Conservation (phyloP, 768 basidiomycete genomes). For the Megacollybia marginata region DNA sequence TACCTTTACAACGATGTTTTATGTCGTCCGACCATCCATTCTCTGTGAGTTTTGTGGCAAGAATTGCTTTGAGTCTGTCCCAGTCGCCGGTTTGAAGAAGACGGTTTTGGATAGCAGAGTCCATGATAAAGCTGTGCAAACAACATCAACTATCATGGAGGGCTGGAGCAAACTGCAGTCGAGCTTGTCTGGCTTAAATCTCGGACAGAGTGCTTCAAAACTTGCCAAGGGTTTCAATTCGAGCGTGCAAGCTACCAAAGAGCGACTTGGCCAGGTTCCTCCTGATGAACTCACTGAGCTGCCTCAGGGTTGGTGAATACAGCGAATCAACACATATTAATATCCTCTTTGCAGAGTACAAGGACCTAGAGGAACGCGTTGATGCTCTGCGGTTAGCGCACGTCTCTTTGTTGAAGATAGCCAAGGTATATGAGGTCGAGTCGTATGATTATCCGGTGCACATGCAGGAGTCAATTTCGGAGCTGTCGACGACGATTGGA, state of each 20-base stretch:
- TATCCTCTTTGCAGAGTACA: conserved; percentile 66
- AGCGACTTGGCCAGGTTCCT: conserved; percentile 83
- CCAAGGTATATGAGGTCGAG: conserved; percentile 64
- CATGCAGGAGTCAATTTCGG: conserved; percentile 74
- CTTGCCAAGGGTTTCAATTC: conserved; percentile 74
- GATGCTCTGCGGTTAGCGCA: conserved; percentile 85
- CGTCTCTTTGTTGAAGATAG: conserved; percentile 65
- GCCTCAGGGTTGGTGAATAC: conserved; percentile 53
- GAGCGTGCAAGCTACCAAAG: conserved; percentile 79
- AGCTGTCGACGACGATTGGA: conserved; percentile 64
- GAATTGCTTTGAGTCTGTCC: neutral
- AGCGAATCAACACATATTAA: neutral
- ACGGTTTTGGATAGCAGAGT: neutral
- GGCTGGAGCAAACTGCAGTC: conserved; percentile 66
- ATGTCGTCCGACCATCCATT: neutral
- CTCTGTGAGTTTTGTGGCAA: neutral
- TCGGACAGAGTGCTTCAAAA: conserved; percentile 70
- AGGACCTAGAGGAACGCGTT: conserved; percentile 89
- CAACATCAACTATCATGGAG: conserved; percentile 41
- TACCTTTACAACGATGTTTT: neutral
- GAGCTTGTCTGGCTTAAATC: conserved; percentile 55
- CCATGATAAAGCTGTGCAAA: neutral
- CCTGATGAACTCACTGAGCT: conserved; percentile 94
- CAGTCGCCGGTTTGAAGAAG: neutral
- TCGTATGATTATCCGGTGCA: conserved; percentile 87